phyloP scores from a whole-genome alignment of 352 stramenopile species.

The Blastocystis sp. region DNA sequence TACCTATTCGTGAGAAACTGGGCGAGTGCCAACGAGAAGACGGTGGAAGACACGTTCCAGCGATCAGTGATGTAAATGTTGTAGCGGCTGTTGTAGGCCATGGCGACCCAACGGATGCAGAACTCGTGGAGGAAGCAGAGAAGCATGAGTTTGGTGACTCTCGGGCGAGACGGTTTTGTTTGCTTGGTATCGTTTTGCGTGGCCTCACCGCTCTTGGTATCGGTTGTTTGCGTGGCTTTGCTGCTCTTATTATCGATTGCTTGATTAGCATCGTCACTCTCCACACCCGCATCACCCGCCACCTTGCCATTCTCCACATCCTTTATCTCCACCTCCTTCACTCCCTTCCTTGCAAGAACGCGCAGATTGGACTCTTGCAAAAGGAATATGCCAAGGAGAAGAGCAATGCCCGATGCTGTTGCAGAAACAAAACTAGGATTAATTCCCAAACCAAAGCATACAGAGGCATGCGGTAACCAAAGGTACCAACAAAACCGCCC shows the following conservation, averaged over 20 bases:
- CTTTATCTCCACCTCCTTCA: neutral
- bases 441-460: too few relatives aligned
- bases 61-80: neutral
- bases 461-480: neutral
- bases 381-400: neutral
- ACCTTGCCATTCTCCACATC: neutral
- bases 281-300: neutral
- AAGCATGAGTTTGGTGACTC: too few relatives aligned
- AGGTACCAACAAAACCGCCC: neutral
- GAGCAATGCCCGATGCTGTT: neutral
- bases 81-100: neutral
- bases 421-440: neutral
- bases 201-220: neutral
- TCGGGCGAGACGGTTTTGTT: too few relatives aligned
- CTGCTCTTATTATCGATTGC: neutral
- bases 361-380: neutral
- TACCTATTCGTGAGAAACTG: neutral
- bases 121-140: neutral
- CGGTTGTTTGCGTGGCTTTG: neutral
- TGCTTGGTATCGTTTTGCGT: neutral
- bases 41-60: neutral
- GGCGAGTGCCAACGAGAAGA: neutral
- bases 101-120: neutral
- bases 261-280: neutral
- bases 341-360: neutral